Base-by-base conservation (phyloP, 305 asterid species). In the Fraxinus velutina region DNA sequence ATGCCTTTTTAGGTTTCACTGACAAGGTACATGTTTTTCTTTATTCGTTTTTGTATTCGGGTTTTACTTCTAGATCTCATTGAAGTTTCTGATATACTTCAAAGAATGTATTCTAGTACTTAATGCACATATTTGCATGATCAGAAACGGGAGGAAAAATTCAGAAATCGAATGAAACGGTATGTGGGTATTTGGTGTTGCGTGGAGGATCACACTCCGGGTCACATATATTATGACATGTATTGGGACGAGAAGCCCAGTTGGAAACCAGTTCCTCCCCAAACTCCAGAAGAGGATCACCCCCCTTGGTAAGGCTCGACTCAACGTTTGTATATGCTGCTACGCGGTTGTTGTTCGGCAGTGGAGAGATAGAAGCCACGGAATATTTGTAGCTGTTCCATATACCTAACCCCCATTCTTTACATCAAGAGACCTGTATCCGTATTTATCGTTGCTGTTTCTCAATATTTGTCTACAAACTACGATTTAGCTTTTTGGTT, bases 131-230 rank as follows among this genome's bases (percentile, higher is more conserved):
- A 36, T 73, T 52, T 74, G 10, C 62, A 52, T 52, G 62, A 5
- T 52, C 81, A 95, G 99, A 75, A 79, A 34, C 92, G 62, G 91
- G 98, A 92, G 83, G 91, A 95, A 68, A 89, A 77, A 73, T 95
- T 93, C 93, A 89, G 97, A 86, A 89, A 68, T 32, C 99, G 99
- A 17, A 89, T 95, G 82, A 95, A 95, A 89, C 86, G 79, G 72
- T 93, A 92, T 13, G 84, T 92, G 13, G 98, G 99, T 47, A 92
- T 93, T 77, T 95, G 99, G 99, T 95, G 99, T 82, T 95, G 99
- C 24, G 94, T 93, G 73, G 89, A 84, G 57, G 50, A 92, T 86
- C 90, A 85, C 70, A 88, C 88, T 30, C 98, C 94, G 1, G 99
- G 99, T 33, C 99, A 95, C 84, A 91, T 95, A 86, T 95, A 90